Base-by-base conservation (phyloP, 2,329 filamentous ascomycete species). In the Fusarium avenaceum region DNA sequence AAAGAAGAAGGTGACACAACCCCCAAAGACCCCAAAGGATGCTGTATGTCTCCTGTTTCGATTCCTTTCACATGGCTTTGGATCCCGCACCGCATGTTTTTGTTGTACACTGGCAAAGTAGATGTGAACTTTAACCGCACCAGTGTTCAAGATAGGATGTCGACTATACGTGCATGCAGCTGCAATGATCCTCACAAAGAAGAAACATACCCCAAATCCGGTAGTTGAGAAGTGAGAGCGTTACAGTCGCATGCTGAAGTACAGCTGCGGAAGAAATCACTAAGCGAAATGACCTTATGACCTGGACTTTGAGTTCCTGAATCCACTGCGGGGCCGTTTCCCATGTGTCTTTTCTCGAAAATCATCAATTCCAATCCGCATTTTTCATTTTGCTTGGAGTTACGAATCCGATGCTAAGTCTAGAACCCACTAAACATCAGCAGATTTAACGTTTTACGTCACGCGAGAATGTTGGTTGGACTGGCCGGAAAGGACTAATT, bases 371-470 rank as follows among this genome's bases (percentile, higher is more conserved):
- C 26, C 15, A 30, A 17, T 39, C 43, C 26, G 49, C 45, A 45
- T 15, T 30, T 6, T 30, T 30, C 4, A 22, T 30, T 57, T n/a
- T 19, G 57, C 22, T 63, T 50, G 17, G 5, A 38, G 17, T 38
- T 17, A 38, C 43, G 56, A 59, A 7, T 39, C 3, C 6, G 35
- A 22, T 13, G 2, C 9, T 19, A 33, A 11, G 33, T 48, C 17
- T 26, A 48, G 22, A 46, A 45, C 49, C 60, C 58, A 33, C 50
- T 22, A 57, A 46, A 45, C 19, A 63, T 63, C 60, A 63, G 44
- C 28, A 63, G 58, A 57, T 57, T 56, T 35, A 15, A 15, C 15
- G 7, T 24, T 40, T 24, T 28, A 45, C 26, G 43, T 63, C 60
- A 63, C 60, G 43, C 60, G 43, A 63, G 49, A 24, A 49, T 44